phyloP scores from a whole-genome alignment of 139 green algal species.

The Limnomonas spitsbergensis region DNA sequence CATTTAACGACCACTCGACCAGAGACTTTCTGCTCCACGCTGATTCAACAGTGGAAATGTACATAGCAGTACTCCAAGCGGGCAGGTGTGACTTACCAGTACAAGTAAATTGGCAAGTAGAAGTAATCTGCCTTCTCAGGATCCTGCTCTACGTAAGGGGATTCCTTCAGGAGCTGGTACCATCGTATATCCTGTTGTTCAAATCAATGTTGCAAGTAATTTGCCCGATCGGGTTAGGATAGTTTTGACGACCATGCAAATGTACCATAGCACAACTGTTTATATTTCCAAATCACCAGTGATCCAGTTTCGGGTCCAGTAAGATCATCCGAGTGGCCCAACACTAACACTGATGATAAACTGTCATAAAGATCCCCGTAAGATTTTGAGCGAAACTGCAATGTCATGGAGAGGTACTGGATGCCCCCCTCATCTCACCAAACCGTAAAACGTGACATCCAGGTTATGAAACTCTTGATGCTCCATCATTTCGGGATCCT shows the following conservation, averaged over 20 bases:
- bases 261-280: neutral
- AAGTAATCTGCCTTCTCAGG: constrained; percentile 9
- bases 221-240: neutral
- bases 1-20: no score
- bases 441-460: neutral
- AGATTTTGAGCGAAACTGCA: neutral
- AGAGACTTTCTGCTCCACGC: no score
- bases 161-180: constrained; percentile 1
- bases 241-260: neutral
- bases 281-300: neutral
- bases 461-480: neutral
- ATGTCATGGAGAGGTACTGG: neutral
- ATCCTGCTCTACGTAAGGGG: neutral
- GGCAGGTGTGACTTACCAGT: neutral
- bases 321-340: neutral
- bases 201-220: neutral
- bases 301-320: neutral
- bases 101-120: constrained; percentile 1
- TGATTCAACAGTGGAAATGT: no score
- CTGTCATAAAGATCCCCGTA: neutral
- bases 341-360: neutral
- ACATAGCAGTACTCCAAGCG: neutral
- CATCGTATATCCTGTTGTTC: neutral
- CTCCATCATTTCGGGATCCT: constrained; percentile 9
- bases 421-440: neutral